Base-by-base conservation (phyloP, 257 asterid genomes). In the Fraxinus excelsior region DNA sequence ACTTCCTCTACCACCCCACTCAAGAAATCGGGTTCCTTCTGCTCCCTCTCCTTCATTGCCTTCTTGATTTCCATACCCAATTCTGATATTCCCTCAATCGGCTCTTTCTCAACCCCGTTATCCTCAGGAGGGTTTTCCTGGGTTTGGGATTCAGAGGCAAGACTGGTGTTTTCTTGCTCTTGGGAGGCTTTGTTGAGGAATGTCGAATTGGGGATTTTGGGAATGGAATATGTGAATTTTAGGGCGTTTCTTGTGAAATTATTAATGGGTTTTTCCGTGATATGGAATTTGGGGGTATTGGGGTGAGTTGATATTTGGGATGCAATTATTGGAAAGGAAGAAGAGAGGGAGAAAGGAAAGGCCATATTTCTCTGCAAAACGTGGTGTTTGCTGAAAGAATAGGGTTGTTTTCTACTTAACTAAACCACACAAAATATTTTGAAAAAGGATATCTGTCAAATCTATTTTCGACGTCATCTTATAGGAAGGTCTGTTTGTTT, bases 1-100 rank as follows among this genome's bases (percentile, higher is more conserved):
- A 91, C 85, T 84, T 96, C 98, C 86, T 90, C 90, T n/a, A 80
- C 91, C 28, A 95, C 99, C 62, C 99, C 99, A 71, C 83, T 77
- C 77, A 86, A 68, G 46, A 93, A 87, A 44, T 87, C 87, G 12
- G 71, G 83, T 49, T 73, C 87, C 62, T 83, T 85, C 70, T 76
- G 84, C 64, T 80, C 88, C 76, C 86, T 90, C 35, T 90, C 96
- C 89, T 81, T 79, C 94, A 91, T 86, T 40, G 96, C 91, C 51
- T 85, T 84, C 93, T 88, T 86, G 72, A 95, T 82, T 81, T 90
- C 92, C 80, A 76, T 81, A n/a, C 96, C 97, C 86, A 91, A 67
- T 38, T 89, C 88, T 56, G 88, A 80, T 74, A 76, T 78, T 60
- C 78, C 87, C 6, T 78, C 86, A 1, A 37, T 56, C 84, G 26